phyloP scores from a whole-genome alignment of 352 stramenopile genomes.

The Phytophthora boehmeriae region DNA sequence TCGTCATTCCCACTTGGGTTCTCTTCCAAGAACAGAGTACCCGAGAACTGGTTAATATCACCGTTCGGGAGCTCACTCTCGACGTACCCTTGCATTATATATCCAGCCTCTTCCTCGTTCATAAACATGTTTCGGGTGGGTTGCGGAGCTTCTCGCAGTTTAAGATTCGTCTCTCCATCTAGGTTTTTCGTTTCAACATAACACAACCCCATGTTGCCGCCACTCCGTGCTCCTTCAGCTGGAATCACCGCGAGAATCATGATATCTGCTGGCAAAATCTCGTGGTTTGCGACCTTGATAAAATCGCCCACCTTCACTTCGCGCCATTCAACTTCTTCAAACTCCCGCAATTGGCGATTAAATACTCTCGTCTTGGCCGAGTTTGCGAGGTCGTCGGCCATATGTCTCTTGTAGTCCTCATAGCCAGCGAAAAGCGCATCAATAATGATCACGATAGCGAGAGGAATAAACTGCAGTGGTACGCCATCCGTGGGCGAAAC shows the following conservation, averaged over 20 bases:
- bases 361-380: conserved; percentile 69
- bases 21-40: conserved; percentile 69
- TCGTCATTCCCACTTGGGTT: conserved; percentile 44
- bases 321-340: conserved; percentile 86
- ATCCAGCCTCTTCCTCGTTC: conserved; percentile 66
- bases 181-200: conserved; percentile 92
- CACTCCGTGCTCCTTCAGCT: conserved; percentile 57
- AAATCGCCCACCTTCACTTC: conserved; percentile 85
- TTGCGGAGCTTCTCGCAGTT: conserved; percentile 73
- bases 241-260: conserved; percentile 81
- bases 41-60: conserved; percentile 83
- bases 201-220: conserved; percentile 76
- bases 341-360: conserved; percentile 79
- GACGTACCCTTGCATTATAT: conserved; percentile 71
- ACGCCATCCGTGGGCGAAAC: conserved; percentile 84
- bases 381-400: conserved; percentile 78
- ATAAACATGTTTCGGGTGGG: conserved; percentile 70
- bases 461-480: conserved; percentile 82
- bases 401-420: conserved; percentile 86
- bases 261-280: conserved; percentile 82
- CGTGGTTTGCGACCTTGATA: conserved; percentile 83
- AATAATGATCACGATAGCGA: conserved; percentile 84
- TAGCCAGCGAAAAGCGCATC: conserved; percentile 84
- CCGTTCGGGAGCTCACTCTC: conserved; percentile 83
- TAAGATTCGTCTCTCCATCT: conserved; percentile 89